These are phyloP conservation scores for Lunasporangiospora selenospora DNA, from an alignment of 192 early-diverging fungal species.

Conservation along the genomic window DNA sequence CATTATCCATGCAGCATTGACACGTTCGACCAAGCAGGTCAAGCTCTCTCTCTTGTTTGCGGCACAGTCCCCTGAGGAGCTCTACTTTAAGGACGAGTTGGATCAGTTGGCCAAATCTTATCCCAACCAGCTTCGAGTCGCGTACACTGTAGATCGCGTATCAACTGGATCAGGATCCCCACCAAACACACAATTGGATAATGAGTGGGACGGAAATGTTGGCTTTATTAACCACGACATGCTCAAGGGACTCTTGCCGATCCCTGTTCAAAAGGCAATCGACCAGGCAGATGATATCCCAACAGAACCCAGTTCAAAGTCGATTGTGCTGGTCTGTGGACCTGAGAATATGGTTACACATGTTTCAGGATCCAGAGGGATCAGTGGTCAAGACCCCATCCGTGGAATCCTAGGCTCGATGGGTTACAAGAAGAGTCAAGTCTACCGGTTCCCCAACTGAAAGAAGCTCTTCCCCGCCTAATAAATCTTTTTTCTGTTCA, in stretches of 20 bases:
- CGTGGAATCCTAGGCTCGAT: conserved; percentile 57
- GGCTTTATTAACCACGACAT: conserved; percentile 40
- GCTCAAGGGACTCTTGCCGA: conserved; percentile 42
- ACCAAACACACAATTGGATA: conserved; percentile 34
- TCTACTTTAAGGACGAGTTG: conserved; percentile 61
- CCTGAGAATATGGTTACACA: conserved; percentile 67
- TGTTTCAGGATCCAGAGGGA: conserved; percentile 60
- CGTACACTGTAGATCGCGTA: conserved; percentile 58
- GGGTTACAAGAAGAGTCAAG: conserved; percentile 56
- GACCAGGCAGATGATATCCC: background rate
- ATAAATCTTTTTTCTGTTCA: conserved; percentile 4
- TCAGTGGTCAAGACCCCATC: conserved; percentile 62
- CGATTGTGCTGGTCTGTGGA: conserved; percentile 68
- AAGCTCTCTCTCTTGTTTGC: conserved; percentile 60
- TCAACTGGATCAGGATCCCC: background rate
- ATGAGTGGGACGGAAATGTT: conserved; percentile 37
- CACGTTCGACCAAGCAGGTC: conserved; percentile 50
- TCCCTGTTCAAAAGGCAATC: conserved; percentile 8
- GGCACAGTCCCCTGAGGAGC: conserved; percentile 51
- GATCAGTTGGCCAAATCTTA: conserved; percentile 55
- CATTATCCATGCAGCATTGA: conserved; percentile 58
- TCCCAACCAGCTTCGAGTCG: conserved; percentile 49
- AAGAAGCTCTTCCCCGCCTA: conserved; percentile 5
- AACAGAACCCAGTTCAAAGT: conserved; percentile 6
- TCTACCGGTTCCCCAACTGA: conserved; percentile 67